Evolutionary conservation across 140 eudicot species (phyloP), one percentile per base, ranked within the genome.

Genomic region (Flaveria floridana): DNA sequence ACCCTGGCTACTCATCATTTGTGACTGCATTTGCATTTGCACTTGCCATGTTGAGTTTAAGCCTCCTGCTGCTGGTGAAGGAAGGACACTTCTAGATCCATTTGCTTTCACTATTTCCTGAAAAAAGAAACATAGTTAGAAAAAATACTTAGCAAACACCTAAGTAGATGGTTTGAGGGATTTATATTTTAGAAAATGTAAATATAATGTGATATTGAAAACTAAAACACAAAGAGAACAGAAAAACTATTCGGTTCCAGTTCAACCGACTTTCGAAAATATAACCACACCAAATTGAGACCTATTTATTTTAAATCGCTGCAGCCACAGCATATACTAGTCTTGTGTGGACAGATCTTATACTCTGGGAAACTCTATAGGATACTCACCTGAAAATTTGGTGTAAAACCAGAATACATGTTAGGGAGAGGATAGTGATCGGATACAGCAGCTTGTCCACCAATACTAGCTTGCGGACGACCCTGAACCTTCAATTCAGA

Each of bases 331-430:
- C 46, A 10, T 61, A 7, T 61, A 57, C 64, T 21, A 28, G 64
- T 20, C 64, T 20, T 6, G 14, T 20, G 64, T 57, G 34, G 44
- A 63, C 44, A 6, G 21, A 25, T 48, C 25, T 23, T 39, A 66
- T 42, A 55, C 25, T 48, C 25, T 42, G 14, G 30, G 58, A 20
- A 19, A 41, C 57, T 14, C 20, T 16, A 18, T 30, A 15, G 55
- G 68, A 12, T 65, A 65, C 53, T 80, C 71, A 89, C 95, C 88
- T 81, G 80, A 70, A 65, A 76, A 68, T 82, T 82, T 68, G 85
- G 87, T 65, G 75, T n/a, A 47, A 79, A 73, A 64, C 86, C 86
- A 50, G 87, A 62, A 78, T 82, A 78, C 58, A 82, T 65, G 83
- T 76, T 69, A 64, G 69, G 41, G 86, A 73, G 21, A 3, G 88